These are phyloP conservation scores for Macrotyloma uniflorum DNA, from an alignment of 306 rosid species.

Conservation along the genomic window DNA sequence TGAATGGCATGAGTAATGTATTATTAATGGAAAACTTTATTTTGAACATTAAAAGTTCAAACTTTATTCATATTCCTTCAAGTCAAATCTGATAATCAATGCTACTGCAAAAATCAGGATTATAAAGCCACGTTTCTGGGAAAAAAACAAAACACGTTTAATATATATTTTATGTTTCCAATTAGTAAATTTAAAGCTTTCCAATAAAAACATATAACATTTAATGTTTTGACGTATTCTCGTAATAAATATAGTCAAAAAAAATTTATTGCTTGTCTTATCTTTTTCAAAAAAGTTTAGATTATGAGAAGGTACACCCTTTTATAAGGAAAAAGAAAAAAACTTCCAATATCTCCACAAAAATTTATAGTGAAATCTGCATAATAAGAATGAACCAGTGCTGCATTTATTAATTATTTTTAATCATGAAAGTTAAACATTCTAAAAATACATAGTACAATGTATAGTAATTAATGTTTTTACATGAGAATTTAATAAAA, in stretches of 20 bases:
- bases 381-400: no score
- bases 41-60: no score
- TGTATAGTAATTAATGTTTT: neutral
- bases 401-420: neutral
- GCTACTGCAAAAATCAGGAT: neutral
- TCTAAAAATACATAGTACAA: neutral
- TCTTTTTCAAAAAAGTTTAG: no score
- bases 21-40: no score
- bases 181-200: neutral
- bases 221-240: neutral
- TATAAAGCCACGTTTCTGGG: neutral
- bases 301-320: no score
- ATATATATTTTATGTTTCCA: neutral
- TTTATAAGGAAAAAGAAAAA: no score
- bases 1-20: no score
- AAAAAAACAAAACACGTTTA: neutral
- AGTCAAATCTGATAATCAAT: no score
- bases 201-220: neutral
- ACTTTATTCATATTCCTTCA: no score
- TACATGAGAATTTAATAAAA: neutral
- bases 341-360: no score
- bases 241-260: neutral
- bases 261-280: no score
- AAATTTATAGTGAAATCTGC: no score
- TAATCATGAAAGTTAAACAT: neutral